Evolutionary conservation across 2,329 filamentous ascomycete species (phyloP).

Genomic region (Sclerotinia nivalis): DNA sequence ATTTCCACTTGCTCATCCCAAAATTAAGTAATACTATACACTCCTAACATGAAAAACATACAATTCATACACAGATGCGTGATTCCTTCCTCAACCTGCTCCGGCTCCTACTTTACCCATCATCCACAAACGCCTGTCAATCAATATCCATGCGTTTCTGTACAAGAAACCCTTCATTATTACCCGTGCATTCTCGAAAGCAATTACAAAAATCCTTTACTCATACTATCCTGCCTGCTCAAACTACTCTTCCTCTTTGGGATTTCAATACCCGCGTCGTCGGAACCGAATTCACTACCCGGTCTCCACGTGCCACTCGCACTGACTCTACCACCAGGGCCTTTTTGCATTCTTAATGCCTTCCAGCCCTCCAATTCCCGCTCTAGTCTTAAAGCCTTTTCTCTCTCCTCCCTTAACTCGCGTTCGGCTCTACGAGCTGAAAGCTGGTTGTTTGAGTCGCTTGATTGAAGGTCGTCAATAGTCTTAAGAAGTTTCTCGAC

Average conservation of each 20-base stretch:
- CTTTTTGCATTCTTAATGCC: slow-evolving; percentile 63
- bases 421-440: slow-evolving; percentile 82
- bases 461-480: slow-evolving; percentile 91
- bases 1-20: not conserved
- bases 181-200: not conserved
- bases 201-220: slow-evolving; percentile 71
- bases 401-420: slow-evolving; percentile 84
- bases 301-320: slow-evolving; percentile 34
- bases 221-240: slow-evolving; percentile 65
- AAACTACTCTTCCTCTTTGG: slow-evolving; percentile 67
- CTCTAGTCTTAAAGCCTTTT: slow-evolving; percentile 79
- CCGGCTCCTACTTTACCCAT: not conserved
- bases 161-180: not conserved
- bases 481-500: slow-evolving; percentile 83
- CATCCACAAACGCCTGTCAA: not conserved
- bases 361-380: slow-evolving; percentile 86
- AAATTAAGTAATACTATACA: slow-evolving; percentile 2
- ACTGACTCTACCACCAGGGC: slow-evolving; percentile 31
- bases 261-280: slow-evolving; percentile 50
- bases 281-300: slow-evolving; percentile 42
- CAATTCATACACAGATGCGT: slow-evolving; percentile 6
- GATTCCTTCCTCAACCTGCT: not conserved
- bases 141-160: not conserved
- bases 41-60: slow-evolving; percentile 8
- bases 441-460: slow-evolving; percentile 79